Percentiles rank a stretch among this genome's conserved stretches.
Conservation (phyloP, 208 protist species). For the Trypanosoma caninum region DNA sequence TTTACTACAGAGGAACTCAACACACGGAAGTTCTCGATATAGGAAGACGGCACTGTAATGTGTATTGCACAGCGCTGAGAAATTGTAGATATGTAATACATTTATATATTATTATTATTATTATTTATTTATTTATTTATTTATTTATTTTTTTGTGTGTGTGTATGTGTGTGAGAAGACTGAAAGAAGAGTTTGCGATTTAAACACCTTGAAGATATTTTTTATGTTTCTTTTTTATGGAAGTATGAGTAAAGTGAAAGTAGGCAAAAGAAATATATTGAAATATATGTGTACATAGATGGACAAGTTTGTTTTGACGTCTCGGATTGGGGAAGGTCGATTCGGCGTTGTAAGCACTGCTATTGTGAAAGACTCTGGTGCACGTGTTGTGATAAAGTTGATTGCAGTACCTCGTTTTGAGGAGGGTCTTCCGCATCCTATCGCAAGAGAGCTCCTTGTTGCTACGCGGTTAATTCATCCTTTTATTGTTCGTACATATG, state of each 20-base stretch:
- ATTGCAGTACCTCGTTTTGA: slow-evolving; percentile 43
- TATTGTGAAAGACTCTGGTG: slow-evolving; percentile 44
- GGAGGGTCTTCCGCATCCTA: slow-evolving; percentile 78
- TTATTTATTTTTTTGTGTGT: background rate
- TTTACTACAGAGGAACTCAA: slow-evolving; percentile 2
- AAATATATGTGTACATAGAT: too few species aligned
- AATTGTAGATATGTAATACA: background rate
- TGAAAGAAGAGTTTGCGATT: too few species aligned
- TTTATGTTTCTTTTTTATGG: background rate
- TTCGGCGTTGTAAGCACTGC: slow-evolving; percentile 69
- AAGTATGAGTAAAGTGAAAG: too few species aligned
- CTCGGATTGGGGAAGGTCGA: slow-evolving; percentile 70
- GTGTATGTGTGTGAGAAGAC: too few species aligned
- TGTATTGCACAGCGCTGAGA: background rate
- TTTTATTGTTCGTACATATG: slow-evolving; percentile 54
- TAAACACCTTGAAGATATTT: too few species aligned
- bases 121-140: background rate
- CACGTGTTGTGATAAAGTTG: slow-evolving; percentile 67
- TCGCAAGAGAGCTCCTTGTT: slow-evolving; percentile 73
- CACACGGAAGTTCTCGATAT: slow-evolving; percentile 11
- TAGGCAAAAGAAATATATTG: background rate
- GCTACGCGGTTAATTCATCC: slow-evolving; percentile 43
- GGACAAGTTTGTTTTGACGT: slow-evolving; percentile 56
- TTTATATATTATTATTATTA: background rate
- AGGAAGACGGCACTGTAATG: background rate